Percentiles rank a stretch among this genome's conserved stretches.
Conservation (phyloP, 306 rosid species). For the Delonix regia region DNA sequence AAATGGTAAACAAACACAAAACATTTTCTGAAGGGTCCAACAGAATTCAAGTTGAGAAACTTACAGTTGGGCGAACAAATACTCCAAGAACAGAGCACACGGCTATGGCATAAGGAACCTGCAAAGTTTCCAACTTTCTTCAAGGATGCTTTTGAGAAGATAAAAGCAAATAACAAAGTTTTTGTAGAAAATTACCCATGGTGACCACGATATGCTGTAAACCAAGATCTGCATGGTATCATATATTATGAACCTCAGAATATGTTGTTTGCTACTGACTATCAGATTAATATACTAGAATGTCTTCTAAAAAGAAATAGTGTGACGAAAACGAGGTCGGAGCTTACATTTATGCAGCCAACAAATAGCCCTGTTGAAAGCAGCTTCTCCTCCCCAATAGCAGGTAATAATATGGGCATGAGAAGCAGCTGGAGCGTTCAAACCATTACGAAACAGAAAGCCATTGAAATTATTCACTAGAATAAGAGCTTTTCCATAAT, state of each 20-base stretch:
- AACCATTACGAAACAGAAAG: not conserved
- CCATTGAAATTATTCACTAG: not conserved
- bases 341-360: slow-evolving; percentile 57
- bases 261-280: not conserved
- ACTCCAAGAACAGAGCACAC: slow-evolving; percentile 49
- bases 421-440: slow-evolving; percentile 59
- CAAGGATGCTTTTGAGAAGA: slow-evolving; percentile 13
- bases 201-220: slow-evolving; percentile 76
- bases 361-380: slow-evolving; percentile 70
- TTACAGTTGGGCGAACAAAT: slow-evolving; percentile 72
- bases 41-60: slow-evolving; percentile 23
- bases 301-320: not conserved
- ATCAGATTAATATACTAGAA: not conserved
- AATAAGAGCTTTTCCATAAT: not conserved
- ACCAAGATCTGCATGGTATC: slow-evolving; percentile 59
- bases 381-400: slow-evolving; percentile 71
- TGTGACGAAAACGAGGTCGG: slow-evolving; percentile 1
- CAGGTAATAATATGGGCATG: slow-evolving; percentile 70
- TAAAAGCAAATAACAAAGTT: not conserved
- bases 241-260: slow-evolving; percentile 24
- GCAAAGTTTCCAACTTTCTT: slow-evolving; percentile 40
- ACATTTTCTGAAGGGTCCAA: not conserved
- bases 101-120: slow-evolving; percentile 87
- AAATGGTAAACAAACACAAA: not conserved
- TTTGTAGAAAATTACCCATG: slow-evolving; percentile 67